These are phyloP conservation scores for Podila epigama DNA, from an alignment of 192 early-diverging fungal species.

Conservation along the genomic window DNA sequence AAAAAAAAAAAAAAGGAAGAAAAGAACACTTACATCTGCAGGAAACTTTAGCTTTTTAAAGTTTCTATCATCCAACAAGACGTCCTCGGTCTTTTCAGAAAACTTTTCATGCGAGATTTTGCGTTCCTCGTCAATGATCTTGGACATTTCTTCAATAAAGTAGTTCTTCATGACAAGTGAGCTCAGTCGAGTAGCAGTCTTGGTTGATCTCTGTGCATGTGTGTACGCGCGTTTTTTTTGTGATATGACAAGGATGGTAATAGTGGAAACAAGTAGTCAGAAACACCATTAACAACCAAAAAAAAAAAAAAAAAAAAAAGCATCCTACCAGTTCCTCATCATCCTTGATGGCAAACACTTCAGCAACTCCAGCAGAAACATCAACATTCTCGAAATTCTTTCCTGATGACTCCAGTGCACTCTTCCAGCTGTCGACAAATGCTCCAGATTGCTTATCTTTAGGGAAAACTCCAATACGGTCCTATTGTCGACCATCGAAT, in stretches of 20 bases:
- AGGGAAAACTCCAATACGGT: constrained; percentile 76
- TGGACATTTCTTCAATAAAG: constrained; percentile 86
- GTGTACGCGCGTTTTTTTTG: no score
- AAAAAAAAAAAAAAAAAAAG: not conserved
- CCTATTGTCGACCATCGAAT: constrained; percentile 27
- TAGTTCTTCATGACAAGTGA: constrained; percentile 83
- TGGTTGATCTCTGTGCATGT: constrained; percentile 66
- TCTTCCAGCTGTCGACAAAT: constrained; percentile 82
- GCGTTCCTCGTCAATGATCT: constrained; percentile 88
- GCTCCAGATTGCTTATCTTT: constrained; percentile 83
- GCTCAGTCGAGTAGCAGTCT: constrained; percentile 76
- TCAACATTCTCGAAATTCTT: constrained; percentile 73
- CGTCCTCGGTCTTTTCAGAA: constrained; percentile 73
- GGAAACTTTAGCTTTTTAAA: constrained; percentile 71
- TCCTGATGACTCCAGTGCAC: constrained; percentile 58
- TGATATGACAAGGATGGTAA: no score
- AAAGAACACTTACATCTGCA: constrained; percentile 61
- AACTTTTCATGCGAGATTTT: constrained; percentile 86
- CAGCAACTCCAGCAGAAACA: constrained; percentile 72
- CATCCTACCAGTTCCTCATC: constrained; percentile 81
- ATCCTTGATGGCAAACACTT: constrained; percentile 87
- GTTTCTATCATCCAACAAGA: constrained; percentile 72
- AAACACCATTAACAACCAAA: no score
- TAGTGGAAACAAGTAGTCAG: no score
- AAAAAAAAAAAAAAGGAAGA: no score